These are phyloP conservation scores for Apiospora kogelbergensis DNA, from an alignment of 2,329 filamentous ascomycete species.

Conservation along the genomic window DNA sequence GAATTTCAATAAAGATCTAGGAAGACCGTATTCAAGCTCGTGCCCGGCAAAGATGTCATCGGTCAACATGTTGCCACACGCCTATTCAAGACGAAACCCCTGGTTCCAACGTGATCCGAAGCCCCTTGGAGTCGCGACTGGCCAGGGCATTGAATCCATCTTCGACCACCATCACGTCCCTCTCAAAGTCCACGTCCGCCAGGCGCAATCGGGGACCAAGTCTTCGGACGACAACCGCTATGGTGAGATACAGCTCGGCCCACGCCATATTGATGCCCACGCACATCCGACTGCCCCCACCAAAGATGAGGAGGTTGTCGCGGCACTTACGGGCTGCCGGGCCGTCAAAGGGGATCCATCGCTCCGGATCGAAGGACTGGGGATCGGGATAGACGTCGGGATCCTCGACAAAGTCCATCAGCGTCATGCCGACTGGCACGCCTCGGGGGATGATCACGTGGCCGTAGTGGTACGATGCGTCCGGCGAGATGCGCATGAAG, in stretches of 20 bases:
- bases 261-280: constrained; percentile 13
- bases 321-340: not conserved
- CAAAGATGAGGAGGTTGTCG: constrained; percentile 8
- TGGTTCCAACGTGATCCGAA: not conserved
- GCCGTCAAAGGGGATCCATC: constrained; percentile 12
- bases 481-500: constrained; percentile 30
- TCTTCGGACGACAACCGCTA: constrained; percentile 5
- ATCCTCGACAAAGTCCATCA: constrained; percentile 4
- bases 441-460: constrained; percentile 7
- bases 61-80: too few relatives aligned
- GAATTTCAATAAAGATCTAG: too few relatives aligned
- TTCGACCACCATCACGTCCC: not conserved
- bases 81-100: too few relatives aligned
- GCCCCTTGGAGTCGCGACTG: not conserved
- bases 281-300: constrained; percentile 14
- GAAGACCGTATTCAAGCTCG: too few relatives aligned
- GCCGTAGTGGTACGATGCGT: constrained; percentile 15
- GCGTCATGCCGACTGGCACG: constrained; percentile 10
- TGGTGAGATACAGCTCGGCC: constrained; percentile 10
- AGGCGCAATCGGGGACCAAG: not conserved
- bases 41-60: too few relatives aligned
- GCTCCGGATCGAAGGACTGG: constrained; percentile 1
- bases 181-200: not conserved
- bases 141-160: not conserved
- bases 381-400: not conserved